Evolutionary conservation across 1,139 yeast species (phyloP), one percentile per base, ranked within the genome.

Genomic region (Geotrichum candidum): DNA sequence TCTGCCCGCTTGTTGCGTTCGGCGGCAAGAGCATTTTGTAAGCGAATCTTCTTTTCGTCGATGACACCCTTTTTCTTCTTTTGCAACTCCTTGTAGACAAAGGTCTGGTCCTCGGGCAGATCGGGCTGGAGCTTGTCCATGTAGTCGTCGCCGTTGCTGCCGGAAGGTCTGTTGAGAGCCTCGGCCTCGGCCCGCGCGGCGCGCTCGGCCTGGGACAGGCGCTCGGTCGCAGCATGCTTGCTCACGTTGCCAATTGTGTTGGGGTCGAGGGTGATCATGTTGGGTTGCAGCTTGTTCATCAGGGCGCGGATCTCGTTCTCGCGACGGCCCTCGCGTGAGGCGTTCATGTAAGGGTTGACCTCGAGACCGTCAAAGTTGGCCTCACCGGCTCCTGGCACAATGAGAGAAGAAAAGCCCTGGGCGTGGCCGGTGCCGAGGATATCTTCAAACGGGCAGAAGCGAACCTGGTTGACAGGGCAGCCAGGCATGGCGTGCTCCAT

Each of bases 321-420:
- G 75, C 94, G 96, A 79, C 99, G 87, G 76, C 92, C 97, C 73
- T 90, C 88, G 58, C 73, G 71, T 7, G 78, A 73, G 57, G 91
- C 86, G 27, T 95, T 84, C 76, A 90, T 96, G 77, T 82, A 95
- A 65, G 99, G 99, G 75, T 95, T 95, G 70, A 87, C 77, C 76
- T 95, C 99, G 71, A 91, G 78, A 1, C 99, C 92, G 78, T 95
- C 99, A 73, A 84, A 92, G 77, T 95, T 95, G 65, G 99, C 97
- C 77, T 95, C 99, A 79, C 99, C 99, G 58, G 98, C 80, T 51
- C 99, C 99, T 50, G 99, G 99, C 62, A 94, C 82, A 67, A 95
- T 88, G 62, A 95, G 70, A 27, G 95, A 87, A 31, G 87, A 84
- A 61, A 91, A 81, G 29, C 98, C 97, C 15, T 78, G 76, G 58